Evolutionary conservation across 257 asterid genomes (phyloP).

Genomic region (Ophiorrhiza pumila): DNA sequence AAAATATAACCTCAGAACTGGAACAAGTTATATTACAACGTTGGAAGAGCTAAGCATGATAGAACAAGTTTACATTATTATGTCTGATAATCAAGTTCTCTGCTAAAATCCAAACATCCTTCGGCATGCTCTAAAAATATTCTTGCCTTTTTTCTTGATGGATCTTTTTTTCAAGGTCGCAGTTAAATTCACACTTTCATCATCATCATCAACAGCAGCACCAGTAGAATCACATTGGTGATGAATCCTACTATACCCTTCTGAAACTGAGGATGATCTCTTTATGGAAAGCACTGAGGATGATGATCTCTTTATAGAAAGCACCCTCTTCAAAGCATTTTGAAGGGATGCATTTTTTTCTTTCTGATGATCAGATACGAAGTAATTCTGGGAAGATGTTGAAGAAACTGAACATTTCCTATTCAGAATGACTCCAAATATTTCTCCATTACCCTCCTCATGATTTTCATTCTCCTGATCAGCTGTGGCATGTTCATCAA

Average conservation of each 20-base stretch:
- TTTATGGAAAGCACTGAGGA: conserved; percentile 29
- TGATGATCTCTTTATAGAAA: conserved; percentile 30
- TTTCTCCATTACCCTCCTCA: conserved; percentile 27
- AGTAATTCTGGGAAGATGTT: background rate
- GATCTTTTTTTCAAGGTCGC: conserved; percentile 7
- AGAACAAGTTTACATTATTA: background rate
- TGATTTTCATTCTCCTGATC: conserved; percentile 9
- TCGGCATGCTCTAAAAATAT: conserved; percentile 29
- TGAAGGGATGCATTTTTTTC: conserved; percentile 7
- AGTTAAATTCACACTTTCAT: background rate
- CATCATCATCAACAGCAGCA: background rate
- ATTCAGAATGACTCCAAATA: conserved; percentile 39
- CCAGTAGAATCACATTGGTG: conserved; percentile 20
- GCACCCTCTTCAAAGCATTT: conserved; percentile 19
- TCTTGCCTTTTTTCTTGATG: conserved; percentile 23
- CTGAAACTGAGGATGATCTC: conserved; percentile 36
- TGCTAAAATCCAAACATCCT: conserved; percentile 27
- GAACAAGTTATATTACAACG: background rate
- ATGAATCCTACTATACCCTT: conserved; percentile 35
- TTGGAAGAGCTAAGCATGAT: background rate
- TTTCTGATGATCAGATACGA: conserved; percentile 22
- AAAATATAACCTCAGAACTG: background rate
- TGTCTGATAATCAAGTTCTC: background rate
- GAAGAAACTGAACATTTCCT: conserved; percentile 26
- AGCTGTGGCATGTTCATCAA: background rate